These are phyloP conservation scores for Colletotrichum chrysophilum DNA, from an alignment of 2,329 filamentous ascomycete species.

Conservation along the genomic window DNA sequence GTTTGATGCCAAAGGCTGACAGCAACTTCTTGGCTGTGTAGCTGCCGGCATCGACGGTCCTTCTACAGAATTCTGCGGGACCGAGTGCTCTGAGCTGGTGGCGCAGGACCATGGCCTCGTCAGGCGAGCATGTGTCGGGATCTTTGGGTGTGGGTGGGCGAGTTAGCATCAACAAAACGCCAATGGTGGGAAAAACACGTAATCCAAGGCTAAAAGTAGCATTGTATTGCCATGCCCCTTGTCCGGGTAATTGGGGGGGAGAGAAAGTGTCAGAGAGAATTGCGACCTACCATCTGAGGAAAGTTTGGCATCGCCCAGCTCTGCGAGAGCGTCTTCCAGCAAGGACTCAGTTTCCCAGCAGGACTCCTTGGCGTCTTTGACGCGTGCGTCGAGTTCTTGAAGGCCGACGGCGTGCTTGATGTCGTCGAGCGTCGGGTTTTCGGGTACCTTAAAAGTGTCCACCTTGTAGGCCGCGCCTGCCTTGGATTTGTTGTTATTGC, in stretches of 20 bases:
- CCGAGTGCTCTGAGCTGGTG: slow-evolving; percentile 77
- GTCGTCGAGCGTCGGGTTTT: slow-evolving; percentile 38
- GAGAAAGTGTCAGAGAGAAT: slow-evolving; percentile 7
- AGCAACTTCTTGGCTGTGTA: slow-evolving; percentile 84
- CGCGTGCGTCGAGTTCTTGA: slow-evolving; percentile 54
- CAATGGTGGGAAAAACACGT: neutral
- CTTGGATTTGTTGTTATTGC: slow-evolving; percentile 31
- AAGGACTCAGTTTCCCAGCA: slow-evolving; percentile 68
- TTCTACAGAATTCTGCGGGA: slow-evolving; percentile 76
- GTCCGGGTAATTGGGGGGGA: neutral
- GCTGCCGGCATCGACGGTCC: slow-evolving; percentile 70
- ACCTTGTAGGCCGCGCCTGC: slow-evolving; percentile 26
- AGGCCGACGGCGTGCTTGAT: slow-evolving; percentile 37
- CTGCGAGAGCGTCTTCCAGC: slow-evolving; percentile 66
- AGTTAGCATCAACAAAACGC: slow-evolving; percentile 11
- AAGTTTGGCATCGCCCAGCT: slow-evolving; percentile 55
- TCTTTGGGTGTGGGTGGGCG: slow-evolving; percentile 27
- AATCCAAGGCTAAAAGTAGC: slow-evolving; percentile 19
- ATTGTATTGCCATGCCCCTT: slow-evolving; percentile 9
- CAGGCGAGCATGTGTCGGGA: slow-evolving; percentile 64
- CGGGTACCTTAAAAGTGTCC: slow-evolving; percentile 38
- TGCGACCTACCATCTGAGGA: slow-evolving; percentile 47
- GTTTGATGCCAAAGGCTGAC: slow-evolving; percentile 81
- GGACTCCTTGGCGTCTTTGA: slow-evolving; percentile 56
- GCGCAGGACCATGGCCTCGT: slow-evolving; percentile 73